phyloP scores from a whole-genome alignment of 164 flowering plant genomes.

The Brasenia schreberi region DNA sequence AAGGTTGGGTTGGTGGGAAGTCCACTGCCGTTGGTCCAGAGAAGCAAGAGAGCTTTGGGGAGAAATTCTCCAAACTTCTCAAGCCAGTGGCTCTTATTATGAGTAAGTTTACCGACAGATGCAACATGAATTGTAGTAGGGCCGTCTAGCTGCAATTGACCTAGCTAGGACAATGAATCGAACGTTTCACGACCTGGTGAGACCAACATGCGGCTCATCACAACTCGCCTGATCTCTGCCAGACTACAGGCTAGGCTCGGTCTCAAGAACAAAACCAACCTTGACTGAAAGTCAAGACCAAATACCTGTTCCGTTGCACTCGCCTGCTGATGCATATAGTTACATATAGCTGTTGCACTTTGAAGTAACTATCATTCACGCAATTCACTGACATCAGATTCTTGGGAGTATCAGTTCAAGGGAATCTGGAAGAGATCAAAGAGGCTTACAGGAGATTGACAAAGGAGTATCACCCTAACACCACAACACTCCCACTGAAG shows the following conservation, averaged over 20 bases:
- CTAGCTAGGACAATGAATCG: too few species aligned
- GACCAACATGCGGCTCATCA: too few species aligned
- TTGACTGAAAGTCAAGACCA: too few species aligned
- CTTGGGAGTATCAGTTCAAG: slow-evolving; percentile 55
- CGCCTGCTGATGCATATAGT: too few species aligned
- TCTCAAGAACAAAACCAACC: too few species aligned
- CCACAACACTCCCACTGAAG: slow-evolving; percentile 68
- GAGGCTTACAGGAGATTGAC: slow-evolving; percentile 68
- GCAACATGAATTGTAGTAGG: too few species aligned
- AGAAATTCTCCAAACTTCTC: slow-evolving; percentile 62
- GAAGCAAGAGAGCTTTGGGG: slow-evolving; percentile 27
- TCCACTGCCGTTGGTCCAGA: slow-evolving; percentile 10
- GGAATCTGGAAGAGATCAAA: slow-evolving; percentile 82
- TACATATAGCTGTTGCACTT: too few species aligned
- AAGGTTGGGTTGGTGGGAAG: slow-evolving; percentile 71
- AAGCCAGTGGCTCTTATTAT: slow-evolving; percentile 65
- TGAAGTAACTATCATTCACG: not conserved
- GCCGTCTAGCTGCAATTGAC: too few species aligned
- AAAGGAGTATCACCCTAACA: slow-evolving; percentile 91
- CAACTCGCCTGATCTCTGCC: too few species aligned
- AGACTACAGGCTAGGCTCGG: too few species aligned
- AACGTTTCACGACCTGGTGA: too few species aligned
- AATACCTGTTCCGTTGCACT: too few species aligned
- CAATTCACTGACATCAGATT: slow-evolving; percentile 27
- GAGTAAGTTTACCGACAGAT: slow-evolving; percentile 34